Base-by-base conservation (phyloP, 2,329 filamentous ascomycete species). In the Colletotrichum kahawae region DNA sequence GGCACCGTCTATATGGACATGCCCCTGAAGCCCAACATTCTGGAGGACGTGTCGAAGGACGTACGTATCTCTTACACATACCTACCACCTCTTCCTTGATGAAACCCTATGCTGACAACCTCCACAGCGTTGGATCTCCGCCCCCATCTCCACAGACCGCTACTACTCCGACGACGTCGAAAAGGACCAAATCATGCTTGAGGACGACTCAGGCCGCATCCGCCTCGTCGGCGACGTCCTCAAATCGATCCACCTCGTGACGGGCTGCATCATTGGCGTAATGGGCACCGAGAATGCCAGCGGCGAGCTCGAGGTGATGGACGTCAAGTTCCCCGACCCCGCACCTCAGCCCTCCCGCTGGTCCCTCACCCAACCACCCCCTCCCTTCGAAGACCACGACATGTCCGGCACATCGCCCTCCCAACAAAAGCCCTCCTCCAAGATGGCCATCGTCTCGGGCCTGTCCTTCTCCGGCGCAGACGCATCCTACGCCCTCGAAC, bases 1-100 rank as follows among this genome's bases (percentile, higher is more conserved):
- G 97, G 97, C 18, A 99, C 97, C 0, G 92, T 98, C 36, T 99
- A 98, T 83, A 98, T 98, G 94, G 95, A 98, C 77, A 96, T 99
- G 95, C 92, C 94, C 4, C 85, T 98, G 80, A 99, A 99, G 86
- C 97, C 97, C 1, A 98, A 97, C 81, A 96, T 99, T 82, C 87
- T 99, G 38, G 96, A 98, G 75, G 97, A 99, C 80, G 94, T 99
- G 56, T 94, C 95, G 54, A 98, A 97, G 85, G 96, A 98, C 84
- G 95, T 96, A 85, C 77, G 90, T 85, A 14, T 48, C 64, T 34
- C 71, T 57, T 59, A 68, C 34, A 27, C 3, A 38, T 24, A 10
- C 1, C n/a, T 1, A 24, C 21, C 33, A 16, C 57, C 57, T 36
- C 31, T 21, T 21, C 18, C 10, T n/a, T 14, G 18, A 43, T 4